Percentiles rank a stretch among this genome's conserved stretches.
phyloP scores from a whole-genome alignment of 768 basidiomycete species.

The Amanita polypyramis region DNA sequence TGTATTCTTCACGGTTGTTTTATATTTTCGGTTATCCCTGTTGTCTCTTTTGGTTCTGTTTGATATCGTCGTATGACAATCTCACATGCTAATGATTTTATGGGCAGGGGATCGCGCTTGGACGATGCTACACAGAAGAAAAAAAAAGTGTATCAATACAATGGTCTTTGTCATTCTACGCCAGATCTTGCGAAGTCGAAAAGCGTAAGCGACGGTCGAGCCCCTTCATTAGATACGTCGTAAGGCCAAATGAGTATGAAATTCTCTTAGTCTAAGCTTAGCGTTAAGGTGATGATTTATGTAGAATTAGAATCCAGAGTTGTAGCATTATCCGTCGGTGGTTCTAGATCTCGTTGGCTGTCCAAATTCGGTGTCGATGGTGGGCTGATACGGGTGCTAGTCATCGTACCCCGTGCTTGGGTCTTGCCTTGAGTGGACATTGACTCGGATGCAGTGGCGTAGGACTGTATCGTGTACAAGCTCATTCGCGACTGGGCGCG shows the following conservation, averaged over 20 bases:
- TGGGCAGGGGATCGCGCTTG: constrained; percentile 5
- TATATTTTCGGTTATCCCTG: neutral
- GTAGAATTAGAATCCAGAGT: neutral
- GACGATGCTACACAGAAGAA: constrained; percentile 5
- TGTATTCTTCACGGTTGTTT: constrained; percentile 8
- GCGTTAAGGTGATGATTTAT: neutral
- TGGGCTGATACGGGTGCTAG: too few species aligned
- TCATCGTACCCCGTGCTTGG: neutral
- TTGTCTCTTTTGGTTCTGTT: neutral
- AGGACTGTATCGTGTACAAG: constrained; percentile 20
- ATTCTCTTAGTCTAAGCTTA: neutral
- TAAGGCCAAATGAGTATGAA: neutral
- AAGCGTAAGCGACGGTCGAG: neutral
- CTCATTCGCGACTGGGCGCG: constrained; percentile 16
- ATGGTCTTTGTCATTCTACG: neutral
- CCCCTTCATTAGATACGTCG: neutral
- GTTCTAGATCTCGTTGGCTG: neutral
- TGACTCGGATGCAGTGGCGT: constrained; percentile 23
- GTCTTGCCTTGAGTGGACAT: constrained; percentile 7
- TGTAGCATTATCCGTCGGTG: too few species aligned
- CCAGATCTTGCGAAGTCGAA: neutral
- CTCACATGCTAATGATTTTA: constrained; percentile 1
- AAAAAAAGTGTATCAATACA: constrained; percentile 9
- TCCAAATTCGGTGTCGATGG: neutral
- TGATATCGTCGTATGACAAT: constrained; percentile 3